phyloP scores from a whole-genome alignment of 1,284 basidiomycete genomes.

The Rhodotorula mucilaginosa region DNA sequence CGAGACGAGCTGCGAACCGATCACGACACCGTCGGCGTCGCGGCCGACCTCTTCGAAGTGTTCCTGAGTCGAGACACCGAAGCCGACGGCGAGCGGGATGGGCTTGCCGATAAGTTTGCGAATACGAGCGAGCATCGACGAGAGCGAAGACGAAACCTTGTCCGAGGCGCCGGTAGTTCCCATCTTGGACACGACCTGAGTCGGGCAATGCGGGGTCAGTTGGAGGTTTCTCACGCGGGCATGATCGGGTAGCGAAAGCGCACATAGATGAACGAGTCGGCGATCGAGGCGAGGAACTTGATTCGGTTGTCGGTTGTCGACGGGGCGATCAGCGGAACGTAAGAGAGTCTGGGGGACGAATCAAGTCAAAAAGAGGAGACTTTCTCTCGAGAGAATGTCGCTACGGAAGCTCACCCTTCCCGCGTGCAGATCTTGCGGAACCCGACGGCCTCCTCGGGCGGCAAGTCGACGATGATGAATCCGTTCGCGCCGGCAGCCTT shows the following conservation, averaged over 20 bases:
- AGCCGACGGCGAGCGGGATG: conserved; percentile 91
- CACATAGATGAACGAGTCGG: conserved; percentile 98
- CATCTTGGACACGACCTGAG: conserved; percentile 66
- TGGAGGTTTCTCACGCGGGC: not conserved
- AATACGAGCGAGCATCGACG: conserved; percentile 48
- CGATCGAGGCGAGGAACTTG: conserved; percentile 84
- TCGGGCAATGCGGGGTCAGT: not conserved
- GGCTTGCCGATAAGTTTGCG: conserved; percentile 56
- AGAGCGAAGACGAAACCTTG: conserved; percentile 53
- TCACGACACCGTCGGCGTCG: conserved; percentile 84
- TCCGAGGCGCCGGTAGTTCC: conserved; percentile 92
- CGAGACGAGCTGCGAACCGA: conserved; percentile 81
- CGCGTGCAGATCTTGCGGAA: conserved; percentile 85
- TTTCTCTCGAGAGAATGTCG: not conserved
- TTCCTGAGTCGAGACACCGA: conserved; percentile 87
- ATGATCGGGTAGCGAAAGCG: not conserved
- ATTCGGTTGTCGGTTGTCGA: conserved; percentile 85
- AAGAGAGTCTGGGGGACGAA: conserved; percentile 61
- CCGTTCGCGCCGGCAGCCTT: conserved; percentile 88
- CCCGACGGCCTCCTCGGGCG: conserved; percentile 88
- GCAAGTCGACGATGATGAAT: conserved; percentile 96
- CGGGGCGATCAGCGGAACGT: conserved; percentile 92
- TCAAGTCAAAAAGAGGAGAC: not conserved
- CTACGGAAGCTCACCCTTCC: conserved; percentile 53
- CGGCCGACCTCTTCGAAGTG: conserved; percentile 85